phyloP scores from a whole-genome alignment of 2,329 filamentous ascomycete genomes.

The Bimuria novae-zelandiae region DNA sequence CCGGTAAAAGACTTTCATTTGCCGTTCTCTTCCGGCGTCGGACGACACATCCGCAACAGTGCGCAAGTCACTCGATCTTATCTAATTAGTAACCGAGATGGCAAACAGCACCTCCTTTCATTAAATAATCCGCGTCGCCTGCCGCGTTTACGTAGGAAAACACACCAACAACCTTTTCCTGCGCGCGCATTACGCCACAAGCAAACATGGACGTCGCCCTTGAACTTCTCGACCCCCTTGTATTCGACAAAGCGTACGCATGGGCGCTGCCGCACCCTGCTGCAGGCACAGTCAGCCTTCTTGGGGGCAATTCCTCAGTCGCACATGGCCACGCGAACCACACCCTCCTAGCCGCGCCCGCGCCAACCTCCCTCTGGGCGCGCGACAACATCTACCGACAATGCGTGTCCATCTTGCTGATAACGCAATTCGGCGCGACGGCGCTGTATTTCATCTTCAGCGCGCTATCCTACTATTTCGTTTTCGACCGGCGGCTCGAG shows the following conservation, averaged over 20 bases:
- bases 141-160: too few relatives aligned
- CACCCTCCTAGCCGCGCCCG: constrained; percentile 9
- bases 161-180: not conserved
- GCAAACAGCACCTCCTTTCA: not conserved
- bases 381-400: constrained; percentile 28
- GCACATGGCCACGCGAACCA: constrained; percentile 7
- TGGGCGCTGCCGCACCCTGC: constrained; percentile 19
- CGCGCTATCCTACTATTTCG: constrained; percentile 22
- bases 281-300: constrained; percentile 14
- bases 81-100: not conserved
- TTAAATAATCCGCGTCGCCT: too few relatives aligned
- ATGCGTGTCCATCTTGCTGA: constrained; percentile 18
- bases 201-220: constrained; percentile 24
- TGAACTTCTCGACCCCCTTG: constrained; percentile 22
- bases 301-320: too few relatives aligned
- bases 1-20: too few relatives aligned
- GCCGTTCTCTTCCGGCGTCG: too few relatives aligned
- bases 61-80: too few relatives aligned
- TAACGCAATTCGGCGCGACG: constrained; percentile 21
- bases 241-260: constrained; percentile 23
- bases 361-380: constrained; percentile 18
- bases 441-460: constrained; percentile 23
- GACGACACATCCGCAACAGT: too few relatives aligned
- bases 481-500: constrained; percentile 53
- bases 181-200: not conserved